A percentile compares a stretch with the other conserved stretches of the same genome.
Evolutionary conservation across 2,329 filamentous ascomycete genomes (phyloP).

Genomic region (Talaromyces sp.): DNA sequence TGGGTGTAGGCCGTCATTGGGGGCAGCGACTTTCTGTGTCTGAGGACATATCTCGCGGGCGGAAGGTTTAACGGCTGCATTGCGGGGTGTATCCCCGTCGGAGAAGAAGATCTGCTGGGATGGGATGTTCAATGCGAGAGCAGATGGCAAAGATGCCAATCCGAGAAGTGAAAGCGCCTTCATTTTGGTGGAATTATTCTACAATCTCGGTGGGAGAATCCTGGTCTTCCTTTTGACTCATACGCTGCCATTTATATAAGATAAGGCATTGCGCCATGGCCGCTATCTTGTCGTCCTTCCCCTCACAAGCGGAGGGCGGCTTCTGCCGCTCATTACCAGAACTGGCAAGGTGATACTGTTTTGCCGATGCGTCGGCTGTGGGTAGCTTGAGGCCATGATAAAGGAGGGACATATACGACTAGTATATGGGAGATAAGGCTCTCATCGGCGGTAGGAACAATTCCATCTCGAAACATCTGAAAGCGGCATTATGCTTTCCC

Average conservation of each 20-base stretch:
- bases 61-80: slow-evolving; percentile 9
- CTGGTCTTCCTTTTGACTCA: too few relatives aligned
- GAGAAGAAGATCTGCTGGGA: slow-evolving; percentile 28
- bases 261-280: slow-evolving; percentile 9
- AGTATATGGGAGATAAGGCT: background rate
- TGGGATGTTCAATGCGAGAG: slow-evolving; percentile 29
- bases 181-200: slow-evolving; percentile 13
- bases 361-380: slow-evolving; percentile 22
- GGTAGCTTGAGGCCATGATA: background rate
- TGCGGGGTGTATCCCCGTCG: background rate
- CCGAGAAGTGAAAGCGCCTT: slow-evolving; percentile 19
- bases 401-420: background rate
- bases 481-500: too few relatives aligned
- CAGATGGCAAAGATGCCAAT: slow-evolving; percentile 21
- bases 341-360: slow-evolving; percentile 7
- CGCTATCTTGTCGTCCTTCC: slow-evolving; percentile 21
- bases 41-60: slow-evolving; percentile 32
- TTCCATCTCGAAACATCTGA: too few relatives aligned
- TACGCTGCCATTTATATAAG: background rate
- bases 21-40: slow-evolving; percentile 28
- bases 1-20: slow-evolving; percentile 33
- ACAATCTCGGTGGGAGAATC: background rate
- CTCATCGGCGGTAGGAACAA: too few relatives aligned
- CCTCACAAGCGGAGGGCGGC: slow-evolving; percentile 19
- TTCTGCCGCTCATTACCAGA: slow-evolving; percentile 20